These are phyloP conservation scores for Magnusiomyces paraingens DNA, from an alignment of 1,139 yeast genomes.

Conservation along the genomic window DNA sequence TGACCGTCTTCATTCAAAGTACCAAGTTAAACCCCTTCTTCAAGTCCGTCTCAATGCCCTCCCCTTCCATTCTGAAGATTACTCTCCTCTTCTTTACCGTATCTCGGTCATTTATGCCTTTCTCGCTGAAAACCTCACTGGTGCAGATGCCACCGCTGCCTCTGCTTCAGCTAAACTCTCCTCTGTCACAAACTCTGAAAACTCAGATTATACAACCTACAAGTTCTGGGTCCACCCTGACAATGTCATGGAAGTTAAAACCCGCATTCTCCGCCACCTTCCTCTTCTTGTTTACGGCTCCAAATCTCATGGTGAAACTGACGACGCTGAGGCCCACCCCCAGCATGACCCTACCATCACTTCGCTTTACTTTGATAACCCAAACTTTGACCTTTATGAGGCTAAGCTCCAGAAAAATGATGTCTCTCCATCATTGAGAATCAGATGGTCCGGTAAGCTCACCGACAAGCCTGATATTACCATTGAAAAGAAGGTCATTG, in stretches of 20 bases:
- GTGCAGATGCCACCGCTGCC: slow-evolving; percentile 22
- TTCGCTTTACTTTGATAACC: slow-evolving; percentile 81
- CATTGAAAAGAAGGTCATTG: slow-evolving; percentile 68
- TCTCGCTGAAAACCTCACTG: slow-evolving; percentile 54
- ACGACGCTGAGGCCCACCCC: slow-evolving; percentile 32
- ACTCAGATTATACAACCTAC: slow-evolving; percentile 63
- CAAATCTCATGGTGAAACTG: slow-evolving; percentile 34
- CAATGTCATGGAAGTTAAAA: slow-evolving; percentile 93
- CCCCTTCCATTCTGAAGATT: slow-evolving; percentile 93
- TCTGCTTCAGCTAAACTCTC: slow-evolving; percentile 29
- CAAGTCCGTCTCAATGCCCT: slow-evolving; percentile 80
- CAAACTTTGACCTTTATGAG: slow-evolving; percentile 77
- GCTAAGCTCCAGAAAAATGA: slow-evolving; percentile 68
- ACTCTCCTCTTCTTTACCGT: slow-evolving; percentile 82
- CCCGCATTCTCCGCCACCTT: slow-evolving; percentile 83
- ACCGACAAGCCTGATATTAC: slow-evolving; percentile 68
- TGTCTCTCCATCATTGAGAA: slow-evolving; percentile 68
- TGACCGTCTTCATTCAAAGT: slow-evolving; percentile 79
- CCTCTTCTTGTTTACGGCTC: slow-evolving; percentile 76
- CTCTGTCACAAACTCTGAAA: slow-evolving; percentile 36
- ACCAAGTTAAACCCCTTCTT: slow-evolving; percentile 80
- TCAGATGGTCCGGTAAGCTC: slow-evolving; percentile 88
- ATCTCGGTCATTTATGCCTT: slow-evolving; percentile 76
- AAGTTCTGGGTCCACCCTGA: slow-evolving; percentile 97
- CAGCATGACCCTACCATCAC: slow-evolving; percentile 73